Evolutionary conservation across 306 rosid species (phyloP).

Genomic region (Dalbergia cultrata): DNA sequence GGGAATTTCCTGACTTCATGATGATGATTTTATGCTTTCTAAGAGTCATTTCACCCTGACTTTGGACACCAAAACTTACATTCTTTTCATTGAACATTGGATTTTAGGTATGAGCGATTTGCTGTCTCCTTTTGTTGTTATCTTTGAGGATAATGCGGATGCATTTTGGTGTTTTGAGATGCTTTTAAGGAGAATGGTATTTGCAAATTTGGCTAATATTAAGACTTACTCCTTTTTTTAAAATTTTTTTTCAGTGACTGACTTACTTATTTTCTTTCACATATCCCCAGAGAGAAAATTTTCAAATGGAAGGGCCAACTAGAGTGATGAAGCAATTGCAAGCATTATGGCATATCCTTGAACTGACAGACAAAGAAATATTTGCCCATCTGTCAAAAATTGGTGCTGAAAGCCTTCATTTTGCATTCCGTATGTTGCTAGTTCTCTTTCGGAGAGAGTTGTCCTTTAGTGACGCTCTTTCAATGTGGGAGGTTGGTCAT

Average conservation of each 20-base stretch:
- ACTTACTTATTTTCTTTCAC: conserved; percentile 55
- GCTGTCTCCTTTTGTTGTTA: conserved; percentile 95
- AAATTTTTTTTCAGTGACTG: conserved; percentile 30
- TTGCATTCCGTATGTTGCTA: conserved; percentile 93
- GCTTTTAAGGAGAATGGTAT: conserved; percentile 98
- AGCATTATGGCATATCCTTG: conserved; percentile 85
- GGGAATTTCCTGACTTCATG: conserved; percentile 31
- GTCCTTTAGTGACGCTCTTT: conserved; percentile 88
- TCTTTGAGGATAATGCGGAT: conserved; percentile 95
- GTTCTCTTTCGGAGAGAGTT: conserved; percentile 96
- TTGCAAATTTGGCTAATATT: conserved; percentile 51
- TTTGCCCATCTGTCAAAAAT: conserved; percentile 81
- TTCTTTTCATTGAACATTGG: conserved; percentile 48
- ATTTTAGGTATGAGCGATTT: conserved; percentile 95
- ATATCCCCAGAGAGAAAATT: conserved; percentile 78
- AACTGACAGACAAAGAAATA: conserved; percentile 80
- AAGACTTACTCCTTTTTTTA: conserved; percentile 18
- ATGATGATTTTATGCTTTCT: conserved; percentile 17
- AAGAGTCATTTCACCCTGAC: conserved; percentile 15
- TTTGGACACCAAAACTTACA: conserved; percentile 40
- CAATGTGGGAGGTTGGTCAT: conserved; percentile 97
- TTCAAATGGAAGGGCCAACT: conserved; percentile 95
- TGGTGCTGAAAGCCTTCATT: conserved; percentile 98
- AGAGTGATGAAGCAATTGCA: conserved; percentile 93
- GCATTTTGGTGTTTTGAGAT: conserved; percentile 99